Evolutionary conservation across 2,329 filamentous ascomycete species (phyloP).

Genomic region (Penicillium janthinellum): DNA sequence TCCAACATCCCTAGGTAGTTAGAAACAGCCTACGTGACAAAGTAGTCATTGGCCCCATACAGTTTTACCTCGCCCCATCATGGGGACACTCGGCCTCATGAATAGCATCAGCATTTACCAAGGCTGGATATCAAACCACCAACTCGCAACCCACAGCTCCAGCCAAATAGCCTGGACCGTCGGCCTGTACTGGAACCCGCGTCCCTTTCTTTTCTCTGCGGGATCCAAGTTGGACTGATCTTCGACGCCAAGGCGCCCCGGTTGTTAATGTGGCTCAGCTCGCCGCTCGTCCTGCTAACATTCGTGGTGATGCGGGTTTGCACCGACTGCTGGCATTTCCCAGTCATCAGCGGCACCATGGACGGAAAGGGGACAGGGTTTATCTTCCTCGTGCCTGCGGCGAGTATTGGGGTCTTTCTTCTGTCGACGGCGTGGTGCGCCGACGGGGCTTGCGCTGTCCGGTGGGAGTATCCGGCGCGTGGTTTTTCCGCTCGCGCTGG

Average conservation of each 20-base stretch:
- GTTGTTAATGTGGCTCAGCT: slow-evolving; percentile 21
- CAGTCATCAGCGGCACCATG: too few species aligned
- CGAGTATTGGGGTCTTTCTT: slow-evolving; percentile 21
- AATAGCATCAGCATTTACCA: slow-evolving; percentile 45
- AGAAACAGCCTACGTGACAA: too few species aligned
- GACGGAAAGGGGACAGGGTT: too few species aligned
- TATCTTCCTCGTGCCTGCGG: too few species aligned
- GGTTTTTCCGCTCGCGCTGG: slow-evolving; percentile 23
- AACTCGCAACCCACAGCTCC: slow-evolving; percentile 36
- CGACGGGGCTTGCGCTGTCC: slow-evolving; percentile 18
- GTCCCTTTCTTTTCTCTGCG: slow-evolving; percentile 44
- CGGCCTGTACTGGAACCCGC: slow-evolving; percentile 33
- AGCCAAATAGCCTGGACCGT: slow-evolving; percentile 43
- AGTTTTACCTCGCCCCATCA: slow-evolving; percentile 42
- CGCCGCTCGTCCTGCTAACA: slow-evolving; percentile 31
- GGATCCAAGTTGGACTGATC: slow-evolving; percentile 21
- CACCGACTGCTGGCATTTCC: too few species aligned
- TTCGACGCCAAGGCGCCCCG: slow-evolving; percentile 14
- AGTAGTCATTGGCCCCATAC: too few species aligned
- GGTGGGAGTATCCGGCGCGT: slow-evolving; percentile 23
- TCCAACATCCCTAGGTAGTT: too few species aligned
- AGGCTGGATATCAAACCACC: slow-evolving; percentile 41
- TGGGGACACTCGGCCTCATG: slow-evolving; percentile 45
- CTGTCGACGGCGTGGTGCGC: slow-evolving; percentile 15
- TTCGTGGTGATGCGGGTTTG: slow-evolving; percentile 27